Evolutionary conservation across 192 early-diverging fungal species (phyloP).

Genomic region (Tieghemiomyces parasiticus): DNA sequence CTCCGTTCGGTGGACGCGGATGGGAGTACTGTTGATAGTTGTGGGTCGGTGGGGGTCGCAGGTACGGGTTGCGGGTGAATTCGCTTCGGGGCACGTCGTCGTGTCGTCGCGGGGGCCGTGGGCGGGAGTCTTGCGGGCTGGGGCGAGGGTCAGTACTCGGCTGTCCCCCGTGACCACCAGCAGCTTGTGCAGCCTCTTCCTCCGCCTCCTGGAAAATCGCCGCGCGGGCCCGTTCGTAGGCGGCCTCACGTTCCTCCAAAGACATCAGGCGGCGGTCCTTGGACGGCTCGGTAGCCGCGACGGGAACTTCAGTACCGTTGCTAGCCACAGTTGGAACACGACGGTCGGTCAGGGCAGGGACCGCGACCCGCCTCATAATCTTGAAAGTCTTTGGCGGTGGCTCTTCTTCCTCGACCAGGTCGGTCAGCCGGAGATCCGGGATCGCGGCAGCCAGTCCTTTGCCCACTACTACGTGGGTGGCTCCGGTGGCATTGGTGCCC

Average conservation of each 20-base stretch:
- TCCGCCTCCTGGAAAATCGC: slow-evolving; percentile 42
- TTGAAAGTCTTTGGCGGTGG: background rate
- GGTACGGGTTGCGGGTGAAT: background rate
- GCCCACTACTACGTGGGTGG: background rate
- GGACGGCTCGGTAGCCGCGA: background rate
- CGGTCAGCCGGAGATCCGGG: background rate
- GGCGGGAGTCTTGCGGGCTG: background rate
- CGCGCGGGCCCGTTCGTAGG: slow-evolving; percentile 54
- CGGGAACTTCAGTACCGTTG: background rate
- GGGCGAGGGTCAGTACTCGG: background rate
- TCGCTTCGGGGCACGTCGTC: background rate
- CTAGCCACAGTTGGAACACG: too few species aligned
- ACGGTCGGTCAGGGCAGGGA: too few species aligned
- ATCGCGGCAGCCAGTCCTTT: background rate
- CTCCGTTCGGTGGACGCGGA: too few species aligned
- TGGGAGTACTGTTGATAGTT: too few species aligned
- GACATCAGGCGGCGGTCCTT: slow-evolving; percentile 30
- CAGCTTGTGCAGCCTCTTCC: background rate
- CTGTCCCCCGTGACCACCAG: background rate
- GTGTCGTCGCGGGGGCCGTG: background rate
- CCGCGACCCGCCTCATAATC: slow-evolving; percentile 3
- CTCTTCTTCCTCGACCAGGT: slow-evolving; percentile 5
- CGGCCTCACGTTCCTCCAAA: slow-evolving; percentile 46
- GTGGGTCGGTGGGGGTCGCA: background rate
- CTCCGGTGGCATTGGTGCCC: background rate